Percentiles rank a stretch among this genome's conserved stretches.
These are phyloP conservation scores for Pyrenopolyporus hunteri DNA, from an alignment of 495 filamentous ascomycete genomes.

Conservation along the genomic window DNA sequence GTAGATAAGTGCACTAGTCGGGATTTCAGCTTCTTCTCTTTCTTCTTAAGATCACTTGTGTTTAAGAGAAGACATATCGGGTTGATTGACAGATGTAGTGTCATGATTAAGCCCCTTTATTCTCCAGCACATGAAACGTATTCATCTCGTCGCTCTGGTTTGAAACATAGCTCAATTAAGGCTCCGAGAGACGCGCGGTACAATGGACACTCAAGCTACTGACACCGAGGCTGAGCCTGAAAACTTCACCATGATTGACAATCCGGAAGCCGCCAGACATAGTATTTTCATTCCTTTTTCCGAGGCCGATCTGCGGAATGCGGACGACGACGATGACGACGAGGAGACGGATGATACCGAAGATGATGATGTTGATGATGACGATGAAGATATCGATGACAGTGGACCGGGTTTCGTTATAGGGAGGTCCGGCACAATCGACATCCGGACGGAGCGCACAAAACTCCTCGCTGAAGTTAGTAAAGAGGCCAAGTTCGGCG, in stretches of 20 bases:
- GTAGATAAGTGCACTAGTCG: no score
- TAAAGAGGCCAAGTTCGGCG: constrained; percentile 7
- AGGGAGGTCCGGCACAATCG: constrained; percentile 1
- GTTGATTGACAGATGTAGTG: no score
- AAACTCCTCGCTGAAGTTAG: constrained; percentile 18
- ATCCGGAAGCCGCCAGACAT: neutral
- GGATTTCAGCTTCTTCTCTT: no score
- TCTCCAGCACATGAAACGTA: neutral
- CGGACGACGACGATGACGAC: neutral
- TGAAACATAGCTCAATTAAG: neutral
- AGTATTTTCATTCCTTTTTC: constrained; percentile 4
- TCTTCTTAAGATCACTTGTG: no score
- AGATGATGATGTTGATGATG: constrained; percentile 5
- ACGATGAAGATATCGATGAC: constrained; percentile 4
- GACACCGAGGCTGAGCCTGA: neutral
- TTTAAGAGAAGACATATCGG: no score
- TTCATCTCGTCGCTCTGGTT: neutral
- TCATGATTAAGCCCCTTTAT: no score
- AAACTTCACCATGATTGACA: constrained; percentile 11
- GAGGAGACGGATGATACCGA: constrained; percentile 1
- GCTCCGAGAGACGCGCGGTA: neutral
- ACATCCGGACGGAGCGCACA: constrained; percentile 12
- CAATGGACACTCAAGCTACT: neutral
- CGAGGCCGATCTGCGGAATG: constrained; percentile 1
- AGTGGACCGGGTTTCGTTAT: constrained; percentile 9